A percentile compares a stretch with the other conserved stretches of the same genome.
phyloP scores from a whole-genome alignment of 2,329 filamentous ascomycete species.

The Clarireedia monteithiana region DNA sequence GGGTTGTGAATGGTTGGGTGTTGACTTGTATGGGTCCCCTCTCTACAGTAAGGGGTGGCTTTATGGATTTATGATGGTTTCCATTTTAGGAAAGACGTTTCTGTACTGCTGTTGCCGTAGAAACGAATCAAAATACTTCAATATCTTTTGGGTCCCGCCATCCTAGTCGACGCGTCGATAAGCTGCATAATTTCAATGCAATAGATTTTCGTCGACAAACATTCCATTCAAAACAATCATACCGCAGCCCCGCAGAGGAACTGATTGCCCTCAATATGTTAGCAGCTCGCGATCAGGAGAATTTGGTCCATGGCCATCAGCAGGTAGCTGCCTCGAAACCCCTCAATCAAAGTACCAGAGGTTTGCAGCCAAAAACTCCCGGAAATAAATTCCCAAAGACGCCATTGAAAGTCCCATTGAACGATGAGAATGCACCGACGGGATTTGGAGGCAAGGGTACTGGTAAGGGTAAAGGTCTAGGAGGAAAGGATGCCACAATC shows the following conservation, averaged over 20 bases:
- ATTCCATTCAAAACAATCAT: neutral
- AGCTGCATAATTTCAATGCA: slow-evolving; percentile 2
- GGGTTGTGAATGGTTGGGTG: slow-evolving; percentile 4
- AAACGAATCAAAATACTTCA: slow-evolving; percentile 10
- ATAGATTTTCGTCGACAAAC: neutral
- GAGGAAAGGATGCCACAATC: slow-evolving; percentile 41
- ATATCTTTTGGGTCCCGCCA: neutral
- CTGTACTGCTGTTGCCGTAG: slow-evolving; percentile 9
- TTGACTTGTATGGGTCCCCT: neutral
- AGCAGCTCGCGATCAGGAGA: slow-evolving; percentile 79
- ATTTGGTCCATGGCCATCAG: slow-evolving; percentile 70
- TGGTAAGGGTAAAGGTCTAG: slow-evolving; percentile 44
- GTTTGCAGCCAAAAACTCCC: slow-evolving; percentile 68
- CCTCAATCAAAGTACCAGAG: slow-evolving; percentile 55
- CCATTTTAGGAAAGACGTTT: neutral
- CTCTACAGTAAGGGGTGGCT: neutral
- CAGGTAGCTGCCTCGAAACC: slow-evolving; percentile 63
- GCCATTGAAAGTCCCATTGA: slow-evolving; percentile 66
- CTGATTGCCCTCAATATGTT: slow-evolving; percentile 48
- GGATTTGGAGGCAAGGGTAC: slow-evolving; percentile 50
- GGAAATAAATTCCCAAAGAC: slow-evolving; percentile 72
- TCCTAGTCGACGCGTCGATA: neutral
- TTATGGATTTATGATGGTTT: neutral
- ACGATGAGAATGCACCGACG: slow-evolving; percentile 75
- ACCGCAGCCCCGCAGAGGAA: too few species aligned